phyloP scores from a whole-genome alignment of 805 yeast species.

The Candida maris region DNA sequence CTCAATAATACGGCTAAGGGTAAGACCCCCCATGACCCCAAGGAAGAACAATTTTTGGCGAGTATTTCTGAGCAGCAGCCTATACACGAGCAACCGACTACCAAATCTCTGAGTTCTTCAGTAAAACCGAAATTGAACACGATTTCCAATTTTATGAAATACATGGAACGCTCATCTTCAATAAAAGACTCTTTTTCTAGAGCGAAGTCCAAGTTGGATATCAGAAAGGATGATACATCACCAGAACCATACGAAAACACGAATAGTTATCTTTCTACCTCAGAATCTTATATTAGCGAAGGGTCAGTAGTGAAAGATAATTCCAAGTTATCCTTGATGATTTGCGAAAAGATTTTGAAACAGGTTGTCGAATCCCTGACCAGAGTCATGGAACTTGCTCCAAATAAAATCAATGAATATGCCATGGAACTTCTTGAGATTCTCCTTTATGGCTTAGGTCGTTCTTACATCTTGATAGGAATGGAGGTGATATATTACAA shows the following conservation, averaged over 20 bases:
- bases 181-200: conserved; percentile 25
- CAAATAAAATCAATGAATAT: conserved; percentile 56
- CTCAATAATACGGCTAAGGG: conserved; percentile 20
- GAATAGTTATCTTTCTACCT: conserved; percentile 3
- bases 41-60: conserved; percentile 10
- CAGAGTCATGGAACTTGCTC: conserved; percentile 69
- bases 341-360: conserved; percentile 62
- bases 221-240: conserved; percentile 9
- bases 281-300: conserved; percentile 3
- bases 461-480: conserved; percentile 68
- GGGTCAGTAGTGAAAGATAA: conserved; percentile 3
- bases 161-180: conserved; percentile 42
- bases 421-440: conserved; percentile 66
- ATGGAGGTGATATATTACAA: conserved; percentile 59
- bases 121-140: conserved; percentile 25
- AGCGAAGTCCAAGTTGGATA: conserved; percentile 6
- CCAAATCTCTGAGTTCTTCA: conserved; percentile 14
- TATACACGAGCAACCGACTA: conserved; percentile 13
- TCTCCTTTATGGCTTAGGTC: conserved; percentile 65
- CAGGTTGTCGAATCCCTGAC: conserved; percentile 75
- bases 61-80: conserved; percentile 6
- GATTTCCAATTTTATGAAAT: conserved; percentile 46
- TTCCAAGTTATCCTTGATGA: conserved; percentile 35
- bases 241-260: background rate
- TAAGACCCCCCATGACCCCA: conserved; percentile 10